Evolutionary conservation across 2,329 filamentous ascomycete species (phyloP).

Genomic region (Phaeosphaeriaceae sp.): DNA sequence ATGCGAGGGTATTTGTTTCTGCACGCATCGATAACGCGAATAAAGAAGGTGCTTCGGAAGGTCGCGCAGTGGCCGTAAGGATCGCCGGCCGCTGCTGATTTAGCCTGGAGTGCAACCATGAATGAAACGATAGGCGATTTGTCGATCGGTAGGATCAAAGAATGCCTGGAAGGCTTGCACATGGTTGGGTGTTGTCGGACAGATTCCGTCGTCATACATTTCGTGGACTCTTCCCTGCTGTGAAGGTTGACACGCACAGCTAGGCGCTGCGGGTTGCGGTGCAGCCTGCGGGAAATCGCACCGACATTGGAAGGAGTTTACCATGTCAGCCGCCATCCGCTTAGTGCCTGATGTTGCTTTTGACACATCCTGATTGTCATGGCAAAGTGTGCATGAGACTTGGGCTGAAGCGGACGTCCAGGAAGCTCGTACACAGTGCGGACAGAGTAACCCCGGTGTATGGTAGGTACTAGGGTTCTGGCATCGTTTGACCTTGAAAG

Average conservation of each 20-base stretch:
- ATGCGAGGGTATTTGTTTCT: constrained; percentile 27
- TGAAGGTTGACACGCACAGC: constrained; percentile 7
- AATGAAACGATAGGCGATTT: constrained; percentile 17
- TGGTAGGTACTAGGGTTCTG: constrained; percentile 17
- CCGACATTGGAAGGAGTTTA: constrained; percentile 5
- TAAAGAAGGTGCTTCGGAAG: constrained; percentile 15
- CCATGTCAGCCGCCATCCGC: constrained; percentile 15
- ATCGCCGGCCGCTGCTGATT: constrained; percentile 13
- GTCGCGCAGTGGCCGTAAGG: constrained; percentile 16
- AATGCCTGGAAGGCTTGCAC: constrained; percentile 8
- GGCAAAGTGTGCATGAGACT: constrained; percentile 18
- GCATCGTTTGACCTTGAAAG: constrained; percentile 10
- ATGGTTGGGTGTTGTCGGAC: constrained; percentile 17
- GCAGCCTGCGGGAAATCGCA: constrained; percentile 1
- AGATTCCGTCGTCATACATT: constrained; percentile 24
- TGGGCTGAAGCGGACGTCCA: neutral
- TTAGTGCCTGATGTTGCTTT: constrained; percentile 18
- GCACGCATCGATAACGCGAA: constrained; percentile 18
- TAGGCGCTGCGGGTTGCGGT: constrained; percentile 5
- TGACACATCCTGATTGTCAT: constrained; percentile 25
- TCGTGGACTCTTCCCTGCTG: constrained; percentile 9
- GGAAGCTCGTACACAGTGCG: constrained; percentile 18
- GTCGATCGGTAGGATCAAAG: constrained; percentile 21
- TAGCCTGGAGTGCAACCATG: constrained; percentile 20
- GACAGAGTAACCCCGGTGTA: constrained; percentile 16